Percentiles rank a stretch among this genome's conserved stretches.
Evolutionary conservation across 768 basidiomycete species (phyloP).

Genomic region (Infundibulicybe gibba): DNA sequence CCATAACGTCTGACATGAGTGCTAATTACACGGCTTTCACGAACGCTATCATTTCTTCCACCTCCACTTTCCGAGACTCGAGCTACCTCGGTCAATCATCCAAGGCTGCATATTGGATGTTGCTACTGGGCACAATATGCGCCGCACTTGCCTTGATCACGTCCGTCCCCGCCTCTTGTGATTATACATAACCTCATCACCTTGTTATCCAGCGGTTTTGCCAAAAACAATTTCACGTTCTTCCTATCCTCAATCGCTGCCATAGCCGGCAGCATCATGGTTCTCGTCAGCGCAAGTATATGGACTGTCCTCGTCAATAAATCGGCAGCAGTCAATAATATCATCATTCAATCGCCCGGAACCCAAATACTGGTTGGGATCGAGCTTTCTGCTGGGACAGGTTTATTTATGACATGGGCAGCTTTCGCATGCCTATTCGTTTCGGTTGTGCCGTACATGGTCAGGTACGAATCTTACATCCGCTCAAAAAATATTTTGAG

Average conservation of each 20-base stretch:
- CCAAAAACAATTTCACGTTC: conserved; percentile 63
- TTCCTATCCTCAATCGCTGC: conserved; percentile 64
- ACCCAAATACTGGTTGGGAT: conserved; percentile 54
- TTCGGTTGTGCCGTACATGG: conserved; percentile 72
- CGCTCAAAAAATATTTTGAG: not conserved
- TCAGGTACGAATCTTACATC: conserved; percentile 50
- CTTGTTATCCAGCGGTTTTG: conserved; percentile 49
- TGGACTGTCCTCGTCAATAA: conserved; percentile 78
- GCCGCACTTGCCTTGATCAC: conserved; percentile 61
- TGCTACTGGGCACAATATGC: conserved; percentile 69
- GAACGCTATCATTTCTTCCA: conserved; percentile 41
- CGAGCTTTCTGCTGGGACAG: conserved; percentile 55
- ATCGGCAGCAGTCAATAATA: conserved; percentile 52
- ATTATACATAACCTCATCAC: conserved; percentile 8
- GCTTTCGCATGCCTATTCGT: conserved; percentile 63
- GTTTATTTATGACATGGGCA: conserved; percentile 69
- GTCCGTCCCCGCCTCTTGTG: conserved; percentile 37
- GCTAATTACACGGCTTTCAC: conserved; percentile 58
- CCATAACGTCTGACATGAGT: conserved; percentile 64
- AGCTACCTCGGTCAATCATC: conserved; percentile 60
- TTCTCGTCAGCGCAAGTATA: conserved; percentile 67
- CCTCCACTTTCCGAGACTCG: conserved; percentile 56
- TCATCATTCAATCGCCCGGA: conserved; percentile 33
- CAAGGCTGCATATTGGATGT: conserved; percentile 70
- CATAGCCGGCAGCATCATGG: conserved; percentile 52